These are phyloP conservation scores for Phalaenopsis equestris DNA, from an alignment of 106 monocot species.

Conservation along the genomic window DNA sequence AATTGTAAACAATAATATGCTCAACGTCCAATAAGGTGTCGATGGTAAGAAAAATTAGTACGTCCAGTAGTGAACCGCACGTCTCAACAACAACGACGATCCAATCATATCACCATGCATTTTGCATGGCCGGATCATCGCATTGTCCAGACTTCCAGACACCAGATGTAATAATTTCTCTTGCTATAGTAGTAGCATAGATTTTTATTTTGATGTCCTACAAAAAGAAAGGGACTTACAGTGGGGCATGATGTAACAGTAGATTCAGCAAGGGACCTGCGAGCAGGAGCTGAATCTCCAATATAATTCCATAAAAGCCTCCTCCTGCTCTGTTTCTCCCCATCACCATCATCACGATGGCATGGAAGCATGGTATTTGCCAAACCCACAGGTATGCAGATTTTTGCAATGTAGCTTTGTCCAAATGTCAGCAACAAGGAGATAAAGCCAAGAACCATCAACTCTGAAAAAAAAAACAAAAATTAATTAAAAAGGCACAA, in stretches of 20 bases:
- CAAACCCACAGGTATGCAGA: slow-evolving; percentile 58
- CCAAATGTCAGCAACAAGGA: slow-evolving; percentile 82
- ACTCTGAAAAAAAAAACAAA: slow-evolving; percentile 34
- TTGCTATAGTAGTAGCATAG: no score
- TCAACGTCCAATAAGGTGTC: no score
- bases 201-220: no score
- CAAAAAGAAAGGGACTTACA: slow-evolving; percentile 19
- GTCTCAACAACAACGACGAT: no score
- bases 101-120: no score
- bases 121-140: no score
- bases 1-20: no score
- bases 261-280: slow-evolving; percentile 19
- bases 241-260: slow-evolving; percentile 11
- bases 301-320: slow-evolving; percentile 32
- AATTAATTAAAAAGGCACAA: neutral
- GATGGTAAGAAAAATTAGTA: no score
- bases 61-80: no score
- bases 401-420: slow-evolving; percentile 59
- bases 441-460: slow-evolving; percentile 96
- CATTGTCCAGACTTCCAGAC: no score
- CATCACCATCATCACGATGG: slow-evolving; percentile 4
- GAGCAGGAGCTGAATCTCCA: slow-evolving; percentile 3
- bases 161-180: no score
- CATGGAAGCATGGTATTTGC: slow-evolving; percentile 91
- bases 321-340: neutral